These are phyloP conservation scores for Candida manassasensis DNA, from an alignment of 805 yeast genomes.

Conservation along the genomic window DNA sequence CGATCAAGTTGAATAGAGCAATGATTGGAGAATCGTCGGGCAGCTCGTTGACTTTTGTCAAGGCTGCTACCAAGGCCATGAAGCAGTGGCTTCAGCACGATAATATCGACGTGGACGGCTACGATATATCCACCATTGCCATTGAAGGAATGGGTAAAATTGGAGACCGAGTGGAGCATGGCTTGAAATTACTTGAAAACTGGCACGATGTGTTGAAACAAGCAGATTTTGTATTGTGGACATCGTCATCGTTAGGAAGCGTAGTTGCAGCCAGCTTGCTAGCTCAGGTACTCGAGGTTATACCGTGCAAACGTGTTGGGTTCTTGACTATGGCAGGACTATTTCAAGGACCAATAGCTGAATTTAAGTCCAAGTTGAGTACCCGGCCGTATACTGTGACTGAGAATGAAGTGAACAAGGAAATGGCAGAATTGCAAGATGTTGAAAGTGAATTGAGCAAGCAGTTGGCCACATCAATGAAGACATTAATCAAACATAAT, in stretches of 20 bases:
- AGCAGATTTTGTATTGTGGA: conserved; percentile 30
- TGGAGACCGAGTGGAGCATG: conserved; percentile 22
- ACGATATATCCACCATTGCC: conserved; percentile 32
- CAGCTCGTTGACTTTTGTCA: conserved; percentile 24
- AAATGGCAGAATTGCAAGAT: conserved; percentile 30
- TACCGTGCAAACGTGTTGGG: conserved; percentile 20
- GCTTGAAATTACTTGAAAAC: conserved; percentile 23
- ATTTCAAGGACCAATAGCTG: conserved; percentile 26
- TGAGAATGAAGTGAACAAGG: conserved; percentile 34
- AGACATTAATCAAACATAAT: conserved; percentile 17
- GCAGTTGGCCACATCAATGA: conserved; percentile 16
- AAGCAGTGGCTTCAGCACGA: conserved; percentile 21
- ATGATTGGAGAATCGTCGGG: conserved; percentile 36
- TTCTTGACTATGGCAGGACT: conserved; percentile 35
- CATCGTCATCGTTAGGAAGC: conserved; percentile 31
- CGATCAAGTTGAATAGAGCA: conserved; percentile 34
- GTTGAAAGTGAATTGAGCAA: conserved; percentile 15
- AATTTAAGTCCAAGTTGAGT: conserved; percentile 32
- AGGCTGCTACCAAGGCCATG: conserved; percentile 25
- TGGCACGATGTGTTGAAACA: conserved; percentile 26
- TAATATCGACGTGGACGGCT: conserved; percentile 9
- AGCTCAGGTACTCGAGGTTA: conserved; percentile 14
- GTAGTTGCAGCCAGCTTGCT: conserved; percentile 29
- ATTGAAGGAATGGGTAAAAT: conserved; percentile 39
- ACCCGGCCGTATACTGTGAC: conserved; percentile 30